Percentiles rank a stretch among this genome's conserved stretches.
Evolutionary conservation across 208 protist species (phyloP).

Genomic region (Naegleria fowleri): DNA sequence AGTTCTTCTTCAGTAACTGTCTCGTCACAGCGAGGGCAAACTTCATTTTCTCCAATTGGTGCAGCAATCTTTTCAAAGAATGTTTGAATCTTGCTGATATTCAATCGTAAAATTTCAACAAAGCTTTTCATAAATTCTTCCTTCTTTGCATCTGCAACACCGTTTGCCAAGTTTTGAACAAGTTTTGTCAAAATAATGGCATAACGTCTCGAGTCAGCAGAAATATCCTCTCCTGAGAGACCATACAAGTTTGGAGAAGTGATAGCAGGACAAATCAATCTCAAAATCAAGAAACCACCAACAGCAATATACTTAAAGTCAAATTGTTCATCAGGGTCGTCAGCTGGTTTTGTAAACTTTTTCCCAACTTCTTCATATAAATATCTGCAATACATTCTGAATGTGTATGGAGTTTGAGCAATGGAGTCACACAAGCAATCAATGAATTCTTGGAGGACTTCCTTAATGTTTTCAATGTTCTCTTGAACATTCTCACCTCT

Average conservation of each 20-base stretch:
- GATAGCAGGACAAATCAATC: constrained; percentile 50
- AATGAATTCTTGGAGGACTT: constrained; percentile 36
- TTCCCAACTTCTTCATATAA: constrained; percentile 7
- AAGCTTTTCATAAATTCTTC: constrained; percentile 51
- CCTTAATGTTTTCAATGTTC: constrained; percentile 25
- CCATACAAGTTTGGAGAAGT: constrained; percentile 41
- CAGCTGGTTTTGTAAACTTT: constrained; percentile 29
- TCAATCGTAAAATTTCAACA: constrained; percentile 43
- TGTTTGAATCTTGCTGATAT: constrained; percentile 33
- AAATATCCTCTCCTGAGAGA: not conserved
- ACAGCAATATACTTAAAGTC: constrained; percentile 48
- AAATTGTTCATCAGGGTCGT: constrained; percentile 41
- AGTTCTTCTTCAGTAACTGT: not conserved
- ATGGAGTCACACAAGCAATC: constrained; percentile 24
- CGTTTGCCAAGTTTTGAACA: constrained; percentile 52
- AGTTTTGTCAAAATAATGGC: constrained; percentile 46
- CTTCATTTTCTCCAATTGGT: not conserved
- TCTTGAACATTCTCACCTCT: constrained; percentile 9
- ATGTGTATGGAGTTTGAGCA: not conserved
- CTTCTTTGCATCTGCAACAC: constrained; percentile 41
- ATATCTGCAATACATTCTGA: not conserved
- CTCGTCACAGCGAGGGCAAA: not conserved
- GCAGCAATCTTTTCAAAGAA: constrained; percentile 46
- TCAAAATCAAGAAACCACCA: constrained; percentile 53
- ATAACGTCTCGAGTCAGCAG: constrained; percentile 36